Percentiles rank a stretch among this genome's conserved stretches.
phyloP scores from a whole-genome alignment of 2,329 filamentous ascomycete genomes.

The Alternaria infectoria region DNA sequence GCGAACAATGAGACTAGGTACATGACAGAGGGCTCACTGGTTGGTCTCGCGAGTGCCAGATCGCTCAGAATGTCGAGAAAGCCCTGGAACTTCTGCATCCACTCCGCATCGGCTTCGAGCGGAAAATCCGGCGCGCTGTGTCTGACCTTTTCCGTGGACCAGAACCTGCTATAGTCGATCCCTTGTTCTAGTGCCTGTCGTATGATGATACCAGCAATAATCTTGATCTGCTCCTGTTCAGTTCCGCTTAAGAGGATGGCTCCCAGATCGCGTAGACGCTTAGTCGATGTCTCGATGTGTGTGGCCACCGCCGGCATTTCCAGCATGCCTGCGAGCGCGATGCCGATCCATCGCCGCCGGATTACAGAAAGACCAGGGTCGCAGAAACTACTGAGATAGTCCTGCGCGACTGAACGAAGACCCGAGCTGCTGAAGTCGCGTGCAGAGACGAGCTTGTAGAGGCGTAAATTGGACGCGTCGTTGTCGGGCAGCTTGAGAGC shows the following conservation, averaged over 20 bases:
- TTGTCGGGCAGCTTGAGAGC: conserved; percentile 30
- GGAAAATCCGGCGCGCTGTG: conserved; percentile 36
- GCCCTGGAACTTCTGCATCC: conserved; percentile 37
- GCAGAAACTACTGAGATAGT: conserved; percentile 39
- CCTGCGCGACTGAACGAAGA: conserved; percentile 23
- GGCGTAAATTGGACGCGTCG: conserved; percentile 20
- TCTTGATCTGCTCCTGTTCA: conserved; percentile 38
- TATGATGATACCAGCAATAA: conserved; percentile 42
- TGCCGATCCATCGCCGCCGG: conserved; percentile 40
- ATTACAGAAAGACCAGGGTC: conserved; percentile 16
- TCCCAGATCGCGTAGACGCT: conserved; percentile 28
- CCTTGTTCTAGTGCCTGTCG: conserved; percentile 28
- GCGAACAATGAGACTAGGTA: conserved; percentile 30
- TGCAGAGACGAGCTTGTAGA: conserved; percentile 25
- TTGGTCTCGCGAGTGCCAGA: conserved; percentile 17
- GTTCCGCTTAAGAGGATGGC: conserved; percentile 25
- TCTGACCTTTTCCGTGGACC: conserved; percentile 30
- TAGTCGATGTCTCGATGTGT: conserved; percentile 17
- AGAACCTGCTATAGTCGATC: conserved; percentile 34
- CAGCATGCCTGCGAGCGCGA: conserved; percentile 39
- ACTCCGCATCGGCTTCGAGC: conserved; percentile 13
- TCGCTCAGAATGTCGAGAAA: conserved; percentile 35
- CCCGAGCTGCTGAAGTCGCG: conserved; percentile 9
- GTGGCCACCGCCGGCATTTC: conserved; percentile 17
- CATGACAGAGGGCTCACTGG: conserved; percentile 21